A percentile compares a stretch with the other conserved stretches of the same genome.
Conservation (phyloP, 371 early-diverging fungal genomes). For the Mucor sp. region DNA sequence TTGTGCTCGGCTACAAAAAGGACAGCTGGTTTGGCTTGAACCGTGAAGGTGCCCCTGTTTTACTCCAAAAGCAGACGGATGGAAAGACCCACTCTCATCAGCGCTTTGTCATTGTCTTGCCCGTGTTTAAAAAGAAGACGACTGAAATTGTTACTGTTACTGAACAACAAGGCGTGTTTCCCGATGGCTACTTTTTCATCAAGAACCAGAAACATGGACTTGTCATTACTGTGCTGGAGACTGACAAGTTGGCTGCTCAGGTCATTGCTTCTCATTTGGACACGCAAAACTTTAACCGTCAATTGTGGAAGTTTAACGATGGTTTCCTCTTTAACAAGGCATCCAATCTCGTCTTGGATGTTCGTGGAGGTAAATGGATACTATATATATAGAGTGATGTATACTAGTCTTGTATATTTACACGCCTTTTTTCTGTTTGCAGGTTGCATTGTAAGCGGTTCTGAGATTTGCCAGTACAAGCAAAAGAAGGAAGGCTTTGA, state of each 20-base stretch:
- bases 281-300: constrained; percentile 47
- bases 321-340: constrained; percentile 61
- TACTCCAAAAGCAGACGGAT: constrained; percentile 35
- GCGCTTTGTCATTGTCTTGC: constrained; percentile 34
- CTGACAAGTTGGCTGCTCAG: constrained; percentile 26
- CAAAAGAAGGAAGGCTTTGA: constrained; percentile 36
- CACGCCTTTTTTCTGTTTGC: not conserved
- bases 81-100: constrained; percentile 29
- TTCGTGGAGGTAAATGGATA: constrained; percentile 48
- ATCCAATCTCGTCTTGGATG: constrained; percentile 57
- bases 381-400: too few relatives aligned
- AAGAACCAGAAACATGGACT: constrained; percentile 53
- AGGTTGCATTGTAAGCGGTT: constrained; percentile 34
- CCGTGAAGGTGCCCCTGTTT: constrained; percentile 40
- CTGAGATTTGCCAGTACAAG: constrained; percentile 45
- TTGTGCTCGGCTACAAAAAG: constrained; percentile 50
- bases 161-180: constrained; percentile 47
- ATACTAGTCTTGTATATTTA: not conserved
- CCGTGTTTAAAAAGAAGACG: constrained; percentile 38
- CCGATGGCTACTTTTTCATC: constrained; percentile 63
- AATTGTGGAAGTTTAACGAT: constrained; percentile 57
- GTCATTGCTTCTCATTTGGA: constrained; percentile 48
- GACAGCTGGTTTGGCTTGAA: constrained; percentile 44
- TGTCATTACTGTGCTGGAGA: constrained; percentile 47
- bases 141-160: constrained; percentile 18